These are phyloP conservation scores for Metarhizium rileyi DNA, from an alignment of 2,329 filamentous ascomycete genomes.

Conservation along the genomic window DNA sequence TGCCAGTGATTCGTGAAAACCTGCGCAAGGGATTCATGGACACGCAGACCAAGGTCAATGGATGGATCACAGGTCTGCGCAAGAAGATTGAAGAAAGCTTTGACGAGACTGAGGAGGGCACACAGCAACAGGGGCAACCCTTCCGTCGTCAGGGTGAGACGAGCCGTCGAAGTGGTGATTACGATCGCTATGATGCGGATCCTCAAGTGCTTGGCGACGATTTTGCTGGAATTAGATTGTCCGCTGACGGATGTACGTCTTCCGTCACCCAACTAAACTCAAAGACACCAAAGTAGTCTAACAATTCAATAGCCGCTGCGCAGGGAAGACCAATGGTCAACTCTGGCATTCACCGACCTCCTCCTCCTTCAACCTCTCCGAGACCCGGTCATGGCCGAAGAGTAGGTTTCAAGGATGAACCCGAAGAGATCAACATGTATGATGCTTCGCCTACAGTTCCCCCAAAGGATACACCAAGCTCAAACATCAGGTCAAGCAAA, in stretches of 20 bases:
- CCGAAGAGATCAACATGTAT: slow-evolving; percentile 75
- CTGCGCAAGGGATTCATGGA: slow-evolving; percentile 90
- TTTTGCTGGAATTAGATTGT: slow-evolving; percentile 62
- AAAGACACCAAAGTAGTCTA: neutral
- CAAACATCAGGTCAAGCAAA: slow-evolving; percentile 70
- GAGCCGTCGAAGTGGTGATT: slow-evolving; percentile 70
- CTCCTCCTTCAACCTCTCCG: slow-evolving; percentile 42
- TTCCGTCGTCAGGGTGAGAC: slow-evolving; percentile 48
- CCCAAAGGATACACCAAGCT: slow-evolving; percentile 38
- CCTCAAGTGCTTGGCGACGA: slow-evolving; percentile 84
- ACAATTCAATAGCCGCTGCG: slow-evolving; percentile 15
- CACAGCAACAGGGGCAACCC: slow-evolving; percentile 20
- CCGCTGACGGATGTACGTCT: slow-evolving; percentile 50
- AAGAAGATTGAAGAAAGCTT: slow-evolving; percentile 91
- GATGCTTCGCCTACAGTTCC: slow-evolving; percentile 49
- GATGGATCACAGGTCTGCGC: slow-evolving; percentile 83
- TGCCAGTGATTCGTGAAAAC: slow-evolving; percentile 87
- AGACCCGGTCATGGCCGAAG: slow-evolving; percentile 38
- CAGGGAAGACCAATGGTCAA: slow-evolving; percentile 42
- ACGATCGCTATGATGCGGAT: slow-evolving; percentile 89
- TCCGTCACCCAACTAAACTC: neutral
- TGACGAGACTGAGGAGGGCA: slow-evolving; percentile 50
- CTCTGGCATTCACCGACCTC: slow-evolving; percentile 69
- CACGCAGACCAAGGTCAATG: slow-evolving; percentile 86
- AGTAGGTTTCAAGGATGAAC: slow-evolving; percentile 49